Base-by-base conservation (phyloP, 257 asterid species). In the Oldenlandia corymbosa region DNA sequence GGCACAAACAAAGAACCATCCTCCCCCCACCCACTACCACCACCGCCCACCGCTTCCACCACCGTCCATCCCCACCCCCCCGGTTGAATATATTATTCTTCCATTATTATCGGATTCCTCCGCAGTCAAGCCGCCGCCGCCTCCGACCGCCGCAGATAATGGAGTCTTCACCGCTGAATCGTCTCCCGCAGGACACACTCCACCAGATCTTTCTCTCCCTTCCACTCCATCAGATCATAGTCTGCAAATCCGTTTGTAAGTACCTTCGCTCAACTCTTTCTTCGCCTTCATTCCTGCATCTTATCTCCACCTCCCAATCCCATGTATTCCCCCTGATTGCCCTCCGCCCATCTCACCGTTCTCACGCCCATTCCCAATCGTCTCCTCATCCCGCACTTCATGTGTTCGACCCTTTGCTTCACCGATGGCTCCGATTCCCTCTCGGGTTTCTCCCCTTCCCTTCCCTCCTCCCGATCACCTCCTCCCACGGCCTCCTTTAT, bases 401-500 rank as follows among this genome's bases (percentile, higher is more conserved):
- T 68, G 83, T 85, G 71, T 88, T 81, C 68, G 96, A 91, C 70
- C 91, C 95, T 20, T n/a, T 52, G 13, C 68, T 79, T n/a, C 60
- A 75, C 41, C 75, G 63, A 17, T 91, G 98, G 98, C 86, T 91
- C 60, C 73, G 80, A 47, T 88, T 91, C 78, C 85, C 95, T 71
- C 94, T 91, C 60, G 75, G 85, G 7, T 91, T 91, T 72, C 87
- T 91, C 67, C 96, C 98, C 21, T 91, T 81, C 73, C 74, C 91
- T 18, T 79, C 88, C 51, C 90, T 84, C 63, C 91, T 81, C 80
- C 98, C 98, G 42, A 83, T 91, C 74, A 85, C 94, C 62, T 83
- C 96, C 65, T 82, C 93, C 45, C 66, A 74, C 7, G 98, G 98
- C 34, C 84, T 91, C 0, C 88, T 91, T 68, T 91, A 86, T 71